Evolutionary conservation across 768 basidiomycete species (phyloP), one percentile per base, ranked within the genome.

Genomic region (Kwoniella sp.): DNA sequence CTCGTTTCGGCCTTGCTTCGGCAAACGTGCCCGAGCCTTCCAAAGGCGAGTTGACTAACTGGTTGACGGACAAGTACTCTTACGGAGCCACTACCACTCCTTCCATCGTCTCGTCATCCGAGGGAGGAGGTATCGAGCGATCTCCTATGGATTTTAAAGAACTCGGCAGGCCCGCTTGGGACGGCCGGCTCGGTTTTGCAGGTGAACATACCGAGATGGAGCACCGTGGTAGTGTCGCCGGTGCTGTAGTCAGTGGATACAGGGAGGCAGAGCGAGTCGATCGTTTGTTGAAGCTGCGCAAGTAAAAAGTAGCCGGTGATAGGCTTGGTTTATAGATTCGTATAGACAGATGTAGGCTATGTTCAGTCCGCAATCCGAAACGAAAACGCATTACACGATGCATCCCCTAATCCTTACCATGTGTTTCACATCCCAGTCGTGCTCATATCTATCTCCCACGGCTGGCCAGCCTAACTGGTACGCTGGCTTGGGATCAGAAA

Each of bases 151-250:
- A 82, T 57, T 81, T 80, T 51, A 68, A 80, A 25, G 71, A 81
- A 66, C 70, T 82, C 1, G 59, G 70, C 0, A 74, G 78, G 62
- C 70, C 78, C 1, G 64, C 76, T 37, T 81, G 79, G 78, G 73
- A 55, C 1, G 80, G 80, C 0, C 55, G 65, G 17, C 64, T 82
- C 22, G 79, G 80, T 4, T 83, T 80, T 24, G 82, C 82, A 13
- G 82, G 82, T 0, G 82, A 83, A 69, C 81, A 82, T 53, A 83
- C 82, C 10, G 81, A 81, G 57, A 63, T 81, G 58, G 77, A 82
- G 48, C 77, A 80, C 49, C 58, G 81, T 22, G 82, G 81, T 9
- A 73, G 69, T 30, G 80, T 81, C 12, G 74, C 77, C 2, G 81
- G 81, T 0, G 82, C 82, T 19, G 70, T 79, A 12, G 68, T 77